These are phyloP conservation scores for Rutstroemia sp. DNA, from an alignment of 2,329 filamentous ascomycete species.

Conservation along the genomic window DNA sequence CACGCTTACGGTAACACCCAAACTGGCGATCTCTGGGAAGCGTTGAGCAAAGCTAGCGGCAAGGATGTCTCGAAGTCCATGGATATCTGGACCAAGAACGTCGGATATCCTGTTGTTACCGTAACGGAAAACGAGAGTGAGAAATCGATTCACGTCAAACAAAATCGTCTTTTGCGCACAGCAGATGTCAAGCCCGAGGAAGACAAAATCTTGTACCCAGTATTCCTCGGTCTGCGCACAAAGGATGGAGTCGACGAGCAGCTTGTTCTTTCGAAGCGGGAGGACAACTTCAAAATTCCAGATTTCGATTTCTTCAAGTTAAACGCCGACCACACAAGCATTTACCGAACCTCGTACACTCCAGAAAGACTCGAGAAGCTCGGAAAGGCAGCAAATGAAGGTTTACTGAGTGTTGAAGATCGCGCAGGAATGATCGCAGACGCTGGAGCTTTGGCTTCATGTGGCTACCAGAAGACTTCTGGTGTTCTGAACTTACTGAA, in stretches of 20 bases:
- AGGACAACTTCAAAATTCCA: constrained; percentile 69
- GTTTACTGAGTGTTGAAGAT: constrained; percentile 79
- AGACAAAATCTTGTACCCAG: constrained; percentile 79
- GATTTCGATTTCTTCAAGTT: constrained; percentile 90
- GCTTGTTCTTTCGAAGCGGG: constrained; percentile 62
- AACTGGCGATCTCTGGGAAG: constrained; percentile 85
- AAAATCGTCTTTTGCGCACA: constrained; percentile 90
- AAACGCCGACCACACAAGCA: constrained; percentile 87
- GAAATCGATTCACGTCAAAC: constrained; percentile 76
- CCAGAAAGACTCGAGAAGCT: constrained; percentile 81
- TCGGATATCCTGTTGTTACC: constrained; percentile 85
- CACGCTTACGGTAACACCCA: constrained; percentile 95
- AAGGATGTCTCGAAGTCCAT: constrained; percentile 88
- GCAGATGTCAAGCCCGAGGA: constrained; percentile 92
- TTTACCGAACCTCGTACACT: constrained; percentile 85
- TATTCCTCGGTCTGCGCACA: constrained; percentile 79
- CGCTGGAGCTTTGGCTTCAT: constrained; percentile 79
- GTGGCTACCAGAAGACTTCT: constrained; percentile 90
- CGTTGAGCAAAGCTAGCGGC: constrained; percentile 79
- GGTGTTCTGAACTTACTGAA: constrained; percentile 79
- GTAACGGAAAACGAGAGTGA: constrained; percentile 69
- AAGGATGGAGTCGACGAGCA: constrained; percentile 76
- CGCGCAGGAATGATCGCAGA: constrained; percentile 92
- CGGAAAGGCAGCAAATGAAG: constrained; percentile 74
- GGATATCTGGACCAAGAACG: constrained; percentile 95